Evolutionary conservation across 2,329 filamentous ascomycete species (phyloP).

Genomic region (Waltergamsia citrina): DNA sequence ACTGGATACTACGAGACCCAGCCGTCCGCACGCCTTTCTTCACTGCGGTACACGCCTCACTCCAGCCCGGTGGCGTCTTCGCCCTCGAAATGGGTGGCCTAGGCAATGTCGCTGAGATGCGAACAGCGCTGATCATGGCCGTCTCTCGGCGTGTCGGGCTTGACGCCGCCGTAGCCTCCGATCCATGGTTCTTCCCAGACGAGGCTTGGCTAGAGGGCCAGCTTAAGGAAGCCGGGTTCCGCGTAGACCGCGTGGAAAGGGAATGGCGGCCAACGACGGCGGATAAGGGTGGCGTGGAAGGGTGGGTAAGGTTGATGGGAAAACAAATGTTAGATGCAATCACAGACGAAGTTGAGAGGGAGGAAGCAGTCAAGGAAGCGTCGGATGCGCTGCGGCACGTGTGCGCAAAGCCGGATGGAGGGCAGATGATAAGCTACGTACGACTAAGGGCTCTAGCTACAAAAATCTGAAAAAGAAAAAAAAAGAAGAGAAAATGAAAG

Average conservation of each 20-base stretch:
- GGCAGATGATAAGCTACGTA: conserved; percentile 44
- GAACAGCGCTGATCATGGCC: conserved; percentile 44
- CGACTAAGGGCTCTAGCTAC: conserved; percentile 38
- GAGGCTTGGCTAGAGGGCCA: conserved; percentile 45
- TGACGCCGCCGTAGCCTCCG: conserved; percentile 33
- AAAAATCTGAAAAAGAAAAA: conserved; percentile 16
- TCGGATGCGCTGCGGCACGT: conserved; percentile 44
- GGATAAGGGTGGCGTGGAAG: conserved; percentile 50
- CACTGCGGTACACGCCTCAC: conserved; percentile 34
- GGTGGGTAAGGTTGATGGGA: conserved; percentile 58
- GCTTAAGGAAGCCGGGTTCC: conserved; percentile 33
- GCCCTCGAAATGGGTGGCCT: conserved; percentile 65
- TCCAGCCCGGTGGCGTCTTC: conserved; percentile 47
- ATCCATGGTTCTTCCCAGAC: conserved; percentile 67
- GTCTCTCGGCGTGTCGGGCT: conserved; percentile 42
- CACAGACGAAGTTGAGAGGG: conserved; percentile 32
- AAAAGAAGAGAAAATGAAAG: neutral
- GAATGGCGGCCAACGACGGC: conserved; percentile 56
- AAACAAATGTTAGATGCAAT: conserved; percentile 47
- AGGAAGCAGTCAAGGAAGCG: conserved; percentile 43
- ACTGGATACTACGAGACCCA: conserved; percentile 50
- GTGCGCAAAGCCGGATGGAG: conserved; percentile 46
- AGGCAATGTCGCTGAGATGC: conserved; percentile 57
- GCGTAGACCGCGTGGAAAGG: conserved; percentile 43
- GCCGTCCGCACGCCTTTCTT: conserved; percentile 42